Base-by-base conservation (phyloP, 2,329 filamentous ascomycete species). In the Aspergillus arachidicola region DNA sequence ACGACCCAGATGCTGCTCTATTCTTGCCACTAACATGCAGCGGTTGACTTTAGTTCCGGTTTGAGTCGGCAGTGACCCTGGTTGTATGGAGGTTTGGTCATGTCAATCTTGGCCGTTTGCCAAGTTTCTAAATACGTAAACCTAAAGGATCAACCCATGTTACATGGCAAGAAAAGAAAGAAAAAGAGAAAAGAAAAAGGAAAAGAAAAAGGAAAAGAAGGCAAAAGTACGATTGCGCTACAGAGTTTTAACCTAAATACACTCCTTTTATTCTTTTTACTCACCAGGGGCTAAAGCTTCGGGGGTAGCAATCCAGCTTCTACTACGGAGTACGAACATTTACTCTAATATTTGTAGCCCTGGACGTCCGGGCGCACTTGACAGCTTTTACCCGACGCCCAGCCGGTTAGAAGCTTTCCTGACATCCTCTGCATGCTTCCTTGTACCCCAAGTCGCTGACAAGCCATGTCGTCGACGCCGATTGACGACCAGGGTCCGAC, bases 401-500 rank as follows among this genome's bases (percentile, higher is more conserved):
- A 23, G 4, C 23, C 21, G 21, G 21, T 14, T 9, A 14, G 23
- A 7, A 16, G 14, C 23, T 23, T 48, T 28, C 12, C 28, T 0
- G 2, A 34, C 50, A 6, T 30, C 12, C 26, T 53, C 26, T 53
- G 23, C 30, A 34, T n/a, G 12, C 14, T 34, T 28, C 19, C 9
- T 14, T 53, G 4, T n/a, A 7, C 43, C 11, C 28, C 19, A 21
- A n/a, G 30, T 21, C 11, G 7, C 30, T 54, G 30, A 34, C 14
- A 12, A 34, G 30, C 21, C 30, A 54, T 54, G 51, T 21, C 51
- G 9, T 19, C 28, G 30, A 19, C 4, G 5, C 16, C 7, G 11
- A 26, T 36, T 54, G 51, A 36, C 9, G n/a, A 60, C 57, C 61
- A 64, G 55, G 65, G 67, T 32, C 63, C 61, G 16, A 63, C 63